Base-by-base conservation (phyloP, 1,284 basidiomycete genomes). In the Hypsizygus ulmarius region DNA sequence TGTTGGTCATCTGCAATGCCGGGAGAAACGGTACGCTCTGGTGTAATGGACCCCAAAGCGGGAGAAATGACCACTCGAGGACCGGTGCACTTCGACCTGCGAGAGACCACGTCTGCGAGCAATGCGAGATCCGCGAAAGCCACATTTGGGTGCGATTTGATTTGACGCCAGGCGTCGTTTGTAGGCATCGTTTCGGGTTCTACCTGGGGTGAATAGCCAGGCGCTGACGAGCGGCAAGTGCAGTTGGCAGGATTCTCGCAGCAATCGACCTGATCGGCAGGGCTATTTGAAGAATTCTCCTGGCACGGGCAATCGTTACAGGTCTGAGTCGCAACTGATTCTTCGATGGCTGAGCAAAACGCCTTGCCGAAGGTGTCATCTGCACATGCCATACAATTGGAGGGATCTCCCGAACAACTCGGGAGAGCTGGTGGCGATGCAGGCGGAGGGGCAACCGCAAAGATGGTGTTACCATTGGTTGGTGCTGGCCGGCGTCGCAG, bases 111-210 rank as follows among this genome's bases (percentile, higher is more conserved):
- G 53, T 93, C 90, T 1, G 92, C 92, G 38, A 95, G 77, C 32
- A 93, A 73, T 0, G 82, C 72, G 39, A 95, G 72, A 62, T 93
- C 89, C 10, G 90, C 79, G 62, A 91, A 93, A 36, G 82, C 79
- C 44, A 88, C 83, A 56, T 93, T 93, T 1, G 92, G 92, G 69
- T 95, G 92, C 2, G 85, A 84, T 69, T 94, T 94, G 56, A 95
- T 73, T 54, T 85, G 83, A 45, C 78, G 82, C 92, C 92, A 95
- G 3, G 90, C 92, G 51, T 87, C 81, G 61, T 89, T 85, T 37
- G 86, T 88, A 14, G 90, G 80, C 43, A 95, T 88, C 7, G 80
- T 87, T 47, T 85, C 76, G 14, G 64, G 52, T 25, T 62, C 55
- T 15, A 58, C 51, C 40, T 43, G 37, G 39, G 37, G 40, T 14